Percentiles rank a stretch among this genome's conserved stretches.
phyloP scores from a whole-genome alignment of 805 yeast species.

The Pichia phayaonensis region DNA sequence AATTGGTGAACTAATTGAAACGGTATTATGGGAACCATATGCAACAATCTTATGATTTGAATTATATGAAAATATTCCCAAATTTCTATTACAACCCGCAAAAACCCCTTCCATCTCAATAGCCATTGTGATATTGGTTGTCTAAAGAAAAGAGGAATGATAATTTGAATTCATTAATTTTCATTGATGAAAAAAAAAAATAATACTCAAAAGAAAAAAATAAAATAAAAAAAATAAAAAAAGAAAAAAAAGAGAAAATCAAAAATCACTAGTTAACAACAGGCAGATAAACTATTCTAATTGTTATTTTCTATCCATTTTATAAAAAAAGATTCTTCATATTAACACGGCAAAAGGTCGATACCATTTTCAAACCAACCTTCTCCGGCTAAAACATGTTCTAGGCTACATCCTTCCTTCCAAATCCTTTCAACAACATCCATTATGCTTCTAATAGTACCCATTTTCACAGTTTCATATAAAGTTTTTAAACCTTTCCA shows the following conservation, averaged over 20 bases:
- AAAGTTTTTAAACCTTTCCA: conserved; percentile 33
- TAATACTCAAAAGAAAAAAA: background rate
- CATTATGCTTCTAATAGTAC: conserved; percentile 39
- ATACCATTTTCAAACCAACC: conserved; percentile 45
- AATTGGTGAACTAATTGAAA: conserved; percentile 67
- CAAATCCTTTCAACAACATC: conserved; percentile 39
- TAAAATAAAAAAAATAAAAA: background rate
- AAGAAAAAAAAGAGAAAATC: background rate
- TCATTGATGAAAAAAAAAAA: background rate
- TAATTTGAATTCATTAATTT: background rate
- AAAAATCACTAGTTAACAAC: too few relatives aligned
- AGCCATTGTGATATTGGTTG: background rate
- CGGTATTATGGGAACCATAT: conserved; percentile 58
- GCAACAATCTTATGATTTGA: conserved; percentile 39
- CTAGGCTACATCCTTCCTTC: conserved; percentile 36
- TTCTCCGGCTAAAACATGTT: conserved; percentile 34
- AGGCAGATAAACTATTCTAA: too few relatives aligned
- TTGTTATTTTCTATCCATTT: too few relatives aligned
- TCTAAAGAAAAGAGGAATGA: background rate
- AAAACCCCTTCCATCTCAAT: conserved; percentile 45
- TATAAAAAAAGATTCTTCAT: too few relatives aligned
- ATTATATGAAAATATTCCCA: conserved; percentile 50
- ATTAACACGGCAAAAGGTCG: conserved; percentile 38
- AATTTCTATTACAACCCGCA: conserved; percentile 66
- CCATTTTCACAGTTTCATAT: conserved; percentile 45